These are phyloP conservation scores for Starmerella scarabaei DNA, from an alignment of 805 yeast species.

Conservation along the genomic window DNA sequence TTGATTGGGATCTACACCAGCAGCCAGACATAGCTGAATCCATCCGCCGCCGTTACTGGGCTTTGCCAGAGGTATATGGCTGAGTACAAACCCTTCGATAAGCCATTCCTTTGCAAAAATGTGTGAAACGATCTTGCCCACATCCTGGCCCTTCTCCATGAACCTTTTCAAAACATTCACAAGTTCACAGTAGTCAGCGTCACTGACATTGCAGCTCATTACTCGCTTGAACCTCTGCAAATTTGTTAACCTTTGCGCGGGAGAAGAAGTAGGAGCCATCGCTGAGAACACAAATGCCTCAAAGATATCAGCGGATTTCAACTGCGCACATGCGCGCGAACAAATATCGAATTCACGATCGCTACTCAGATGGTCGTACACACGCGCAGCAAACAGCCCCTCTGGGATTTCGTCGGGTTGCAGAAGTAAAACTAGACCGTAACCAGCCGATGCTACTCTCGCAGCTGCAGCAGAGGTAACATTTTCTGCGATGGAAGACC, in stretches of 20 bases:
- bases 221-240: not conserved
- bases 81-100: slow-evolving; percentile 31
- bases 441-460: slow-evolving; percentile 39
- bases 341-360: slow-evolving; percentile 12
- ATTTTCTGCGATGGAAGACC: slow-evolving; percentile 13
- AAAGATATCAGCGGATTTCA: not conserved
- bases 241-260: not conserved
- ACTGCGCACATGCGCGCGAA: slow-evolving; percentile 9
- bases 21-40: slow-evolving; percentile 59
- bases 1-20: slow-evolving; percentile 50
- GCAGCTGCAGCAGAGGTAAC: slow-evolving; percentile 13
- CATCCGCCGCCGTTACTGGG: slow-evolving; percentile 44
- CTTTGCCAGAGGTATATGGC: slow-evolving; percentile 33
- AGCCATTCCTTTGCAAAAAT: slow-evolving; percentile 21
- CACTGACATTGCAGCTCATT: not conserved
- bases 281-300: slow-evolving; percentile 3
- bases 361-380: slow-evolving; percentile 14
- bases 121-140: slow-evolving; percentile 3
- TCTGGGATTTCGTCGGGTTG: slow-evolving; percentile 5
- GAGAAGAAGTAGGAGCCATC: slow-evolving; percentile 1
- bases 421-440: slow-evolving; percentile 31
- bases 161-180: slow-evolving; percentile 1
- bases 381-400: slow-evolving; percentile 13
- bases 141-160: slow-evolving; percentile 1
- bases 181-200: not conserved